A percentile compares a stretch with the other conserved stretches of the same genome.
These are phyloP conservation scores for Aspergillus jensenii DNA, from an alignment of 2,329 filamentous ascomycete species.

Conservation along the genomic window DNA sequence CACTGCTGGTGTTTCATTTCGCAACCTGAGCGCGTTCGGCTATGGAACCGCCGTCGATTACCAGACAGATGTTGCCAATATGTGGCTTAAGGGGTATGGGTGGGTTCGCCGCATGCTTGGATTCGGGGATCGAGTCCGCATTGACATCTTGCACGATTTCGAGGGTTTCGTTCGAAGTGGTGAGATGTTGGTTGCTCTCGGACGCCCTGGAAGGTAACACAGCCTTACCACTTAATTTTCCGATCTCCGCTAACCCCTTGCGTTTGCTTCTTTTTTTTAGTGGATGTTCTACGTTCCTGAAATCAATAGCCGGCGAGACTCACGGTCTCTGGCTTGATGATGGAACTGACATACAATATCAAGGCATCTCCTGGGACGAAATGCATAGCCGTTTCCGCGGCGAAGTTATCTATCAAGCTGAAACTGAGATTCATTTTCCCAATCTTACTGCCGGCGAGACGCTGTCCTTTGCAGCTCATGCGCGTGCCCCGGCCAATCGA, in stretches of 20 bases:
- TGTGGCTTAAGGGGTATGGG: conserved; percentile 38
- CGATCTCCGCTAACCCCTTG: not conserved
- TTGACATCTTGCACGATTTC: conserved; percentile 63
- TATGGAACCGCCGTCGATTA: conserved; percentile 45
- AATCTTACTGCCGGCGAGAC: conserved; percentile 75
- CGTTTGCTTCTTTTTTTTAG: conserved; percentile 16
- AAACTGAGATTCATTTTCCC: conserved; percentile 79
- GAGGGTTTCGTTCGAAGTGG: conserved; percentile 60
- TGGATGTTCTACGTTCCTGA: conserved; percentile 77
- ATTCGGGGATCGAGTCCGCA: conserved; percentile 39
- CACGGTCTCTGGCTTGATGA: conserved; percentile 74
- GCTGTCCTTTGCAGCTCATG: conserved; percentile 70
- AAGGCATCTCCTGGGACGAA: conserved; percentile 62
- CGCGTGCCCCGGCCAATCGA: conserved; percentile 48
- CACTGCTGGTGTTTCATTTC: conserved; percentile 44
- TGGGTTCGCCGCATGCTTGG: conserved; percentile 29
- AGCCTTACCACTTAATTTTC: not conserved
- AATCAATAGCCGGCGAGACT: conserved; percentile 79
- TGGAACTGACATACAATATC: conserved; percentile 76
- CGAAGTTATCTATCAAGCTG: conserved; percentile 81
- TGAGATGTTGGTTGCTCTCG: conserved; percentile 57
- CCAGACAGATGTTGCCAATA: conserved; percentile 45
- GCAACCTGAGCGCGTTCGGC: conserved; percentile 46
- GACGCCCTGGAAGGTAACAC: conserved; percentile 44
- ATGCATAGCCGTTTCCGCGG: conserved; percentile 79